Evolutionary conservation across 345 rosid species (phyloP).

Genomic region (Camelina sativa): DNA sequence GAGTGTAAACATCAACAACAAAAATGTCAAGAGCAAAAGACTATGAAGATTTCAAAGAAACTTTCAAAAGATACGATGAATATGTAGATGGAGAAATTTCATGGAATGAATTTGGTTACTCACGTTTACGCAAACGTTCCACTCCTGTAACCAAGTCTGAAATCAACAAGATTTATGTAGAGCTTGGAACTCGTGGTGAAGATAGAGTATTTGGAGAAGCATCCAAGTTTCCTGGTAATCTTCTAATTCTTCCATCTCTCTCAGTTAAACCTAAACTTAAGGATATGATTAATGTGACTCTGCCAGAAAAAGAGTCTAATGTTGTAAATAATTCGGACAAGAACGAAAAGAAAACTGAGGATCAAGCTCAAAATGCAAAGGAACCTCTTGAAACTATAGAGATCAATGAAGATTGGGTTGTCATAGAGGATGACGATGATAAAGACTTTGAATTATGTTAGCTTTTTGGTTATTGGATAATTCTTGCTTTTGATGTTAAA

Average conservation of each 20-base stretch:
- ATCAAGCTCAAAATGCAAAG: background rate
- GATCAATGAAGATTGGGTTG: slow-evolving; percentile 2
- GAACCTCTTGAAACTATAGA: background rate
- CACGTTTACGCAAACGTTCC: background rate
- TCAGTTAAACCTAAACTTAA: background rate
- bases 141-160: slow-evolving; percentile 12
- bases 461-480: background rate
- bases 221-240: background rate
- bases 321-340: background rate
- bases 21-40: too few species aligned
- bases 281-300: background rate
- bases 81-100: slow-evolving; percentile 3
- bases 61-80: slow-evolving; percentile 10
- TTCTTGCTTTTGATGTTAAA: background rate
- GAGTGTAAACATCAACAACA: too few species aligned
- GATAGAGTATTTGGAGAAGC: slow-evolving; percentile 9
- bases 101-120: background rate
- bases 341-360: background rate
- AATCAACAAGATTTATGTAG: slow-evolving; percentile 14
- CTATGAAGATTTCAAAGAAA: slow-evolving; percentile 18
- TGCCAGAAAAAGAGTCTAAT: background rate
- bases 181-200: slow-evolving; percentile 18
- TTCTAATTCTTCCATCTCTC: background rate
- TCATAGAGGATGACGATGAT: background rate
- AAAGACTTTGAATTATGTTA: background rate